Evolutionary conservation across 306 rosid species (phyloP).

Genomic region (Gastrolobium villosum): DNA sequence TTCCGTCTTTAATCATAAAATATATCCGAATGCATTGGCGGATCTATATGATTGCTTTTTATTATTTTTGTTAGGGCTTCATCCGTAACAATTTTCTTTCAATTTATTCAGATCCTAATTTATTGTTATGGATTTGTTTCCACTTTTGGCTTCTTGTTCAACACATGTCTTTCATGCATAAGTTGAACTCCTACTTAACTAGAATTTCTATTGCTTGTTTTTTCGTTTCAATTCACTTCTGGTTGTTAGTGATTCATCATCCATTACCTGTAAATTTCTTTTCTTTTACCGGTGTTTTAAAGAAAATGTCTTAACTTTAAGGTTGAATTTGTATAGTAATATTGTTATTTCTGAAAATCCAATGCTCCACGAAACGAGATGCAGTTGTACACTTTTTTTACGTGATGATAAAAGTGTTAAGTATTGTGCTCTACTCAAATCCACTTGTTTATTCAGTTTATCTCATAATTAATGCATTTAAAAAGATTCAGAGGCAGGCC

Average conservation of each 20-base stretch:
- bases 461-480: slow-evolving; percentile 1
- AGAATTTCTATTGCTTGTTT: slow-evolving; percentile 17
- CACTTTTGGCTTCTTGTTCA: background rate
- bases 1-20: no score
- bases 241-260: background rate
- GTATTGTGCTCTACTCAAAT: slow-evolving; percentile 12
- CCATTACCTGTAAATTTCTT: background rate
- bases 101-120: no score
- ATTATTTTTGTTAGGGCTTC: no score
- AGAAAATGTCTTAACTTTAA: background rate
- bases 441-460: slow-evolving; percentile 30
- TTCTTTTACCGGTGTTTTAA: background rate
- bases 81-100: no score
- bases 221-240: background rate
- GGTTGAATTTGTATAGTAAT: slow-evolving; percentile 14
- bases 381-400: slow-evolving; percentile 5
- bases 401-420: background rate
- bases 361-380: background rate
- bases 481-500: no score
- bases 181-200: slow-evolving; percentile 30
- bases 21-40: no score
- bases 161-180: slow-evolving; percentile 14
- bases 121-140: background rate
- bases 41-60: no score
- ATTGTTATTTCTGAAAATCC: slow-evolving; percentile 13